Evolutionary conservation across 768 basidiomycete genomes (phyloP).

Genomic region (Nevesoporus exiguus): DNA sequence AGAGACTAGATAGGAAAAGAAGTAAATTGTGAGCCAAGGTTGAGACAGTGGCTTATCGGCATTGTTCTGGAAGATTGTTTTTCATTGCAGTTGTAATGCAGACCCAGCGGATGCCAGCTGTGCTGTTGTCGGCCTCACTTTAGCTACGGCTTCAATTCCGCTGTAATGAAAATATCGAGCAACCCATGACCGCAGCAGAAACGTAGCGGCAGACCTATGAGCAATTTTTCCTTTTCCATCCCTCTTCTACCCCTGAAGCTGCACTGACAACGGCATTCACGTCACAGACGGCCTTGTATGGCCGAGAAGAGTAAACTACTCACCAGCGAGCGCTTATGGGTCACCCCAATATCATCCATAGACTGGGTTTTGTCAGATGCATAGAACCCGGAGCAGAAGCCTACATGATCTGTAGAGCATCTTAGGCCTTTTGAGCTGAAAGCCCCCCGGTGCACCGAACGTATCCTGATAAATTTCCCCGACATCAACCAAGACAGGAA

Average conservation of each 20-base stretch:
- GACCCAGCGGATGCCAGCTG: conserved; percentile 45
- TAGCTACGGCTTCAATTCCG: conserved; percentile 50
- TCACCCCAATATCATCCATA: conserved; percentile 45
- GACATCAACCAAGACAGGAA: conserved; percentile 58
- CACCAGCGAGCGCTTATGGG: conserved; percentile 38
- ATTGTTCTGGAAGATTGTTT: conserved; percentile 43
- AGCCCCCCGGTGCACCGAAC: neutral
- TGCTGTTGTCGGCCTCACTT: conserved; percentile 47
- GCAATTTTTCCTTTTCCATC: conserved; percentile 48
- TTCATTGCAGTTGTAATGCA: conserved; percentile 48
- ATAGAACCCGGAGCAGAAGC: conserved; percentile 30
- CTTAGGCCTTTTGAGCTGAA: neutral
- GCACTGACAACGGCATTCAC: conserved; percentile 17
- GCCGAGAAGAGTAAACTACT: conserved; percentile 13
- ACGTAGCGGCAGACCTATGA: conserved; percentile 42
- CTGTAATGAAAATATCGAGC: conserved; percentile 33
- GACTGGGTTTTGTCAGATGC: conserved; percentile 45
- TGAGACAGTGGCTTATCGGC: conserved; percentile 47
- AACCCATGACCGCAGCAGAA: neutral
- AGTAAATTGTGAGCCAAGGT: neutral
- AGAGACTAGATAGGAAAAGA: conserved; percentile 18
- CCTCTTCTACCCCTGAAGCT: conserved; percentile 30
- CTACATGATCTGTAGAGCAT: conserved; percentile 28
- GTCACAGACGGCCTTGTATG: neutral
- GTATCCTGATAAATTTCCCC: conserved; percentile 64